A percentile compares a stretch with the other conserved stretches of the same genome.
phyloP scores from a whole-genome alignment of 2,329 filamentous ascomycete genomes.

The Pezizomycotina sp. region DNA sequence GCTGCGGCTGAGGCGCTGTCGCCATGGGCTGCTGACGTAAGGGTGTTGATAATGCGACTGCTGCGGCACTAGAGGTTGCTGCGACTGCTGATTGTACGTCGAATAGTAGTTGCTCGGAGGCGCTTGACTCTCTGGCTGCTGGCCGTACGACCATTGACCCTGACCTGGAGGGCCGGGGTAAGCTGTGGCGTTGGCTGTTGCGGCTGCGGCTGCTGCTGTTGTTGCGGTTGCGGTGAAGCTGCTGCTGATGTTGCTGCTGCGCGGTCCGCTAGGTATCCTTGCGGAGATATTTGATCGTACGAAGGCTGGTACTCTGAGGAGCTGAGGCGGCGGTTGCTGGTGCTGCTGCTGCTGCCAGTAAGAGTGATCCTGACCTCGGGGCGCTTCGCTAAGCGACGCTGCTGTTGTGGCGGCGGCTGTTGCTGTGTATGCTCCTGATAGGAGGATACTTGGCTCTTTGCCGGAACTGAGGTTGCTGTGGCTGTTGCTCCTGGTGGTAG shows the following conservation, averaged over 20 bases:
- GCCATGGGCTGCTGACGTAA: slow-evolving; percentile 7
- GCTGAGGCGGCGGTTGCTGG: slow-evolving; percentile 30
- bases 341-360: slow-evolving; percentile 27
- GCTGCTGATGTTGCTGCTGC: slow-evolving; percentile 28
- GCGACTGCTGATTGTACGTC: slow-evolving; percentile 6
- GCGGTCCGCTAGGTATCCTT: too few relatives aligned
- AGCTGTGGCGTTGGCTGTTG: slow-evolving; percentile 20
- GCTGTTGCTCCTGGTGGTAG: slow-evolving; percentile 19
- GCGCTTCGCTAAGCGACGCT: slow-evolving; percentile 8
- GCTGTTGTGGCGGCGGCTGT: slow-evolving; percentile 30
- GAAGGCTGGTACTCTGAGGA: too few relatives aligned
- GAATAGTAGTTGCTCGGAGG: slow-evolving; percentile 6
- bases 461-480: slow-evolving; percentile 24
- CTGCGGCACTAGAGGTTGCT: slow-evolving; percentile 9
- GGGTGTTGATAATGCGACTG: slow-evolving; percentile 6
- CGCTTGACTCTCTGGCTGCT: slow-evolving; percentile 8
- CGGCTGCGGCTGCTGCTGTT: slow-evolving; percentile 29
- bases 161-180: slow-evolving; percentile 11
- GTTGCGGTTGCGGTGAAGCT: slow-evolving; percentile 29
- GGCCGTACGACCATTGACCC: too few relatives aligned
- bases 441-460: slow-evolving; percentile 19
- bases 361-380: slow-evolving; percentile 7
- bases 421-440: slow-evolving; percentile 37
- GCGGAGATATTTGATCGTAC: too few relatives aligned
- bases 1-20: slow-evolving; percentile 27